phyloP scores from a whole-genome alignment of 805 yeast species.

The Lachancea thermotolerans region DNA sequence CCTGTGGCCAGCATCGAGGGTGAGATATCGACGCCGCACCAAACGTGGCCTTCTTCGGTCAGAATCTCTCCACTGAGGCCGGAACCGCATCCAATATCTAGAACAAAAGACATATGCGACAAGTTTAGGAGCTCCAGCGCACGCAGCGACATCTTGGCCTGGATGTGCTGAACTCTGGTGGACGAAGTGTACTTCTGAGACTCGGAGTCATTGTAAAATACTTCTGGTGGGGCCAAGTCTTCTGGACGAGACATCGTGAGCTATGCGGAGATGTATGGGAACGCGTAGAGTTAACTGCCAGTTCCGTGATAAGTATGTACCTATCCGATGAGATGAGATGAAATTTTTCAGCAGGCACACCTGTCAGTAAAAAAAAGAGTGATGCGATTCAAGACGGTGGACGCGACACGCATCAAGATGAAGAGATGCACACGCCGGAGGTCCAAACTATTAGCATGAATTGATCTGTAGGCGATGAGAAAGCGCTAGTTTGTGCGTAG shows the following conservation, averaged over 20 bases:
- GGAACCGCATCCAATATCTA: constrained; percentile 96
- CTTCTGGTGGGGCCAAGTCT: constrained; percentile 92
- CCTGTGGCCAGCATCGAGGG: constrained; percentile 96
- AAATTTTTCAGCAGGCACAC: background rate
- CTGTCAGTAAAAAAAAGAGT: background rate
- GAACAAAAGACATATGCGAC: constrained; percentile 56
- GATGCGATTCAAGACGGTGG: too few species aligned
- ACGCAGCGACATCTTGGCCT: constrained; percentile 93
- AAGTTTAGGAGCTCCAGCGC: constrained; percentile 83
- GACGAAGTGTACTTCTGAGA: constrained; percentile 85
- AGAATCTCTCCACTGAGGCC: constrained; percentile 93
- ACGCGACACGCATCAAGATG: too few species aligned
- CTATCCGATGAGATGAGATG: constrained; percentile 2
- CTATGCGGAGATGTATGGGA: too few species aligned
- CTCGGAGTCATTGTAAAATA: constrained; percentile 87
- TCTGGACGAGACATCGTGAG: constrained; percentile 85
- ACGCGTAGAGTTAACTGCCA: too few species aligned
- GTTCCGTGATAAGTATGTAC: background rate
- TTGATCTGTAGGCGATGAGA: too few species aligned
- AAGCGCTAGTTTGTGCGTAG: too few species aligned
- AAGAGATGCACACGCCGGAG: too few species aligned
- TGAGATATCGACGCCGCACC: constrained; percentile 96
- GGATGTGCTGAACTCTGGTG: constrained; percentile 96
- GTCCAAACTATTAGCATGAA: too few species aligned
- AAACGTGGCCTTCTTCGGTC: constrained; percentile 85